Conservation (phyloP, 305 asterid species). For the Ilex paraguariensis region DNA sequence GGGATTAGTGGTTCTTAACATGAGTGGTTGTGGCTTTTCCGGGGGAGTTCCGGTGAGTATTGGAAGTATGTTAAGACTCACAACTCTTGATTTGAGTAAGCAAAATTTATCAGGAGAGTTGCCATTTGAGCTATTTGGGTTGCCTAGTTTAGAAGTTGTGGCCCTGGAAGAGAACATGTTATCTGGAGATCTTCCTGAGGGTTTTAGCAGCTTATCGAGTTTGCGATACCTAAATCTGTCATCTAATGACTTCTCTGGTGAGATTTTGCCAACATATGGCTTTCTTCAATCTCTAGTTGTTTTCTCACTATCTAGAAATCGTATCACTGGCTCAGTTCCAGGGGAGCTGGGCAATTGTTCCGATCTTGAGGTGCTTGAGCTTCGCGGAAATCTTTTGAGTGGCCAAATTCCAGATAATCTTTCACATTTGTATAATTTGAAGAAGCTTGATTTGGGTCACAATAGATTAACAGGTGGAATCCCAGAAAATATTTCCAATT, state of each 20-base stretch:
- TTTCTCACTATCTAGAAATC: constrained; percentile 52
- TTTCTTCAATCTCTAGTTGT: constrained; percentile 48
- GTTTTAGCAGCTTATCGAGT: constrained; percentile 76
- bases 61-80: constrained; percentile 53
- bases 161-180: constrained; percentile 59
- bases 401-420: constrained; percentile 53
- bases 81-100: constrained; percentile 57
- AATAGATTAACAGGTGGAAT: constrained; percentile 50
- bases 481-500: constrained; percentile 50
- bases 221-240: constrained; percentile 66
- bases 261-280: constrained; percentile 58
- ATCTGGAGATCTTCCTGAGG: constrained; percentile 70
- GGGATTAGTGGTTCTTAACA: constrained; percentile 49
- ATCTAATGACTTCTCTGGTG: constrained; percentile 51
- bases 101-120: constrained; percentile 71
- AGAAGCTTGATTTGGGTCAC: constrained; percentile 63
- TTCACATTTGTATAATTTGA: constrained; percentile 43
- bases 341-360: constrained; percentile 57
- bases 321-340: constrained; percentile 47
- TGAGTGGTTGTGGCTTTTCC: constrained; percentile 66
- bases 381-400: constrained; percentile 34
- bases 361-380: constrained; percentile 51
- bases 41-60: constrained; percentile 52
- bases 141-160: constrained; percentile 60
- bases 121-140: constrained; percentile 68